These are phyloP conservation scores for Apostasia shenzhenica DNA, from an alignment of 106 monocot genomes.

Conservation along the genomic window DNA sequence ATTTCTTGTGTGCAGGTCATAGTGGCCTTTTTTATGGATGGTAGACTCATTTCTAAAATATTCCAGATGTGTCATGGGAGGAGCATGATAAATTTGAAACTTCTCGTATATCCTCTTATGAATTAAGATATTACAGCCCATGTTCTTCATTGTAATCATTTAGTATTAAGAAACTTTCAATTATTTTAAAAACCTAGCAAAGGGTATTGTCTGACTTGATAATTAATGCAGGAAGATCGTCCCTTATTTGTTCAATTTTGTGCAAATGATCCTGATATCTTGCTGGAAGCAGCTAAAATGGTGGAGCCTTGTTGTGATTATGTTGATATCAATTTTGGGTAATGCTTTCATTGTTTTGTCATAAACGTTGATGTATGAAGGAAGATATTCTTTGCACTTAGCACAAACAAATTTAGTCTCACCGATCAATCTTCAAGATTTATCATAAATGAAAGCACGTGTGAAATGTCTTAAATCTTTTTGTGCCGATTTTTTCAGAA, in stretches of 20 bases:
- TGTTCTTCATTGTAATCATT: too few species aligned
- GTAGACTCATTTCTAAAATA: too few species aligned
- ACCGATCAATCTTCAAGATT: too few species aligned
- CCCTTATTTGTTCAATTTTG: conserved; percentile 98
- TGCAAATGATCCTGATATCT: conserved; percentile 87
- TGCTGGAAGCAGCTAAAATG: conserved; percentile 78
- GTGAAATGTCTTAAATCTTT: too few species aligned
- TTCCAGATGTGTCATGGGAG: too few species aligned
- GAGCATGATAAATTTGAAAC: too few species aligned
- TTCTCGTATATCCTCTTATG: too few species aligned
- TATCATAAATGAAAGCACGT: too few species aligned
- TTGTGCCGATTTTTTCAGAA: too few species aligned
- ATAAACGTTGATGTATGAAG: background rate
- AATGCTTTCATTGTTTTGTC: conserved; percentile 2
- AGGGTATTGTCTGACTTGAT: conserved; percentile 1
- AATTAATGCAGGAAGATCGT: conserved; percentile 74
- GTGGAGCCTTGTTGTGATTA: conserved; percentile 94
- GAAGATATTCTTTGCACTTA: background rate
- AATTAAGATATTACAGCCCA: too few species aligned
- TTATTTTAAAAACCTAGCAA: background rate
- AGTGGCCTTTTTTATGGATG: too few species aligned
- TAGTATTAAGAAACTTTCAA: background rate
- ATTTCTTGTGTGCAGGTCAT: too few species aligned
- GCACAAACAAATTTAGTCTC: background rate
- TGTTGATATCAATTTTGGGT: conserved; percentile 97